Conservation (phyloP, 2,329 filamentous ascomycete species). For the Pseudocercospora fijiensis region DNA sequence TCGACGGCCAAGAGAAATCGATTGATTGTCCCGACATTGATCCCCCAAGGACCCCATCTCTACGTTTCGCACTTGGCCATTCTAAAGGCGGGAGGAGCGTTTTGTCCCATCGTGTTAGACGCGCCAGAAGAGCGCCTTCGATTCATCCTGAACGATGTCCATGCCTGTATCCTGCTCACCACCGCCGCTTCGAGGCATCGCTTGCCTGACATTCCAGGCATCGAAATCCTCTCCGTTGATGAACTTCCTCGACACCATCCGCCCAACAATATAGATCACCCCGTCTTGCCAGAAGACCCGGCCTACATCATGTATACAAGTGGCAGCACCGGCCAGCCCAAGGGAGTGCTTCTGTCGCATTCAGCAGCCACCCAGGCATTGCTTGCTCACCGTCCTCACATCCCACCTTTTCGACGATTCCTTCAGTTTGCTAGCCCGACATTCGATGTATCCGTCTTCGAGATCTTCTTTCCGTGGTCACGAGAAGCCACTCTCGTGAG, state of each 20-base stretch:
- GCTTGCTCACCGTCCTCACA: slow-evolving; percentile 73
- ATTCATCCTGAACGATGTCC: slow-evolving; percentile 78
- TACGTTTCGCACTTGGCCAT: slow-evolving; percentile 77
- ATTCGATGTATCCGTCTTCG: slow-evolving; percentile 92
- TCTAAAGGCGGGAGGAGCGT: slow-evolving; percentile 77
- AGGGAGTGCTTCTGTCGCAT: slow-evolving; percentile 83
- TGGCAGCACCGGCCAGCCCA: slow-evolving; percentile 83
- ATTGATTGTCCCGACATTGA: slow-evolving; percentile 68
- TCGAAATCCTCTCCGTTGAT: slow-evolving; percentile 47
- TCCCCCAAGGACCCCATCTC: slow-evolving; percentile 73
- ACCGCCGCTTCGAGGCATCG: slow-evolving; percentile 49
- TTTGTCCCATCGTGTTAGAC: slow-evolving; percentile 80
- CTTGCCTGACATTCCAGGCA: slow-evolving; percentile 40
- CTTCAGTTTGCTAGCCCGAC: slow-evolving; percentile 90
- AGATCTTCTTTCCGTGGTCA: slow-evolving; percentile 85
- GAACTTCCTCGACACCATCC: slow-evolving; percentile 31
- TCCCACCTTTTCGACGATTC: slow-evolving; percentile 75
- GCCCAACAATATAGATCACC: neutral
- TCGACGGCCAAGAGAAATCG: slow-evolving; percentile 23
- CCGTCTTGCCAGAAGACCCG: slow-evolving; percentile 41
- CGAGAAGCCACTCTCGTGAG: slow-evolving; percentile 71
- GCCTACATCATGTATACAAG: slow-evolving; percentile 95
- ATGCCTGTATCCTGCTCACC: slow-evolving; percentile 67
- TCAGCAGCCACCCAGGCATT: slow-evolving; percentile 76
- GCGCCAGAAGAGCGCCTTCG: slow-evolving; percentile 71